Percentiles rank a stretch among this genome's conserved stretches.
Evolutionary conservation across 2,329 filamentous ascomycete genomes (phyloP).

Genomic region (Cladophialophora carrionii): DNA sequence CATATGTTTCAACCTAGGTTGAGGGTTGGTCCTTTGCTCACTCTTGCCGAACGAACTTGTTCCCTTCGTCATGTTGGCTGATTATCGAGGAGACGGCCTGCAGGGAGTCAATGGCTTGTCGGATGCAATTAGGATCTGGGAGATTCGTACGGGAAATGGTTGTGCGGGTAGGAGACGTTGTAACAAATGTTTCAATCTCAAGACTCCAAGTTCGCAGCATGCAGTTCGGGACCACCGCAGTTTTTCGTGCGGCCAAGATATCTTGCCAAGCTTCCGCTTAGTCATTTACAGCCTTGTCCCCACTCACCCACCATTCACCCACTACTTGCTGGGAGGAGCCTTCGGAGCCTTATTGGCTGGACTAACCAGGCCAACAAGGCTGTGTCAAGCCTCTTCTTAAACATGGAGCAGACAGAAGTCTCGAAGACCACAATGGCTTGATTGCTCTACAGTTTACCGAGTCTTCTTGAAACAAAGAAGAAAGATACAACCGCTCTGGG

Average conservation of each 20-base stretch:
- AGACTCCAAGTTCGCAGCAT: constrained; percentile 13
- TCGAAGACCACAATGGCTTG: not conserved
- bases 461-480: not conserved
- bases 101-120: constrained; percentile 10
- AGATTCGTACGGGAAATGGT: constrained; percentile 27
- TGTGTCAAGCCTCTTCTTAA: not conserved
- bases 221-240: constrained; percentile 4
- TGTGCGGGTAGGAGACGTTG: constrained; percentile 18
- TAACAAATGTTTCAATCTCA: constrained; percentile 11
- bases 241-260: constrained; percentile 32
- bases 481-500: not conserved
- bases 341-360: too few species aligned
- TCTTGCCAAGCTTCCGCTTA: constrained; percentile 21
- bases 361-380: not conserved
- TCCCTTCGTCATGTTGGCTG: constrained; percentile 60
- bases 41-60: constrained; percentile 74
- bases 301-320: not conserved
- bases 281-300: not conserved
- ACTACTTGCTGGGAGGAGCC: not conserved
- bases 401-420: too few species aligned
- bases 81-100: constrained; percentile 28
- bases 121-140: not conserved
- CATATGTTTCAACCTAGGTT: constrained; percentile 6
- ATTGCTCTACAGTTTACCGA: not conserved
- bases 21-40: constrained; percentile 41